Evolutionary conservation across 345 rosid species (phyloP).

Genomic region (Populus deltoides): DNA sequence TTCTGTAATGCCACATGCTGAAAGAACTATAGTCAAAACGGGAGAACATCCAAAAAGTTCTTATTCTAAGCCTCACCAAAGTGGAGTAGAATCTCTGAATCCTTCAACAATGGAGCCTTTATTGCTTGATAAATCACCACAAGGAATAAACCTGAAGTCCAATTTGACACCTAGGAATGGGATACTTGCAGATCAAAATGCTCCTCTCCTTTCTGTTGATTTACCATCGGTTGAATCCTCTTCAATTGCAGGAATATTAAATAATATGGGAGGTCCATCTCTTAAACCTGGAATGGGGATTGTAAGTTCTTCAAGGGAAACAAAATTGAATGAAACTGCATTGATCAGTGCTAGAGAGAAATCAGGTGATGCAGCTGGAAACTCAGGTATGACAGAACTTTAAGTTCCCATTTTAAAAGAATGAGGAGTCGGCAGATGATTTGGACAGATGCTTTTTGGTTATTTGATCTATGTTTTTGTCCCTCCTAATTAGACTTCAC

Average conservation of each 20-base stretch:
- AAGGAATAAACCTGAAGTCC: background rate
- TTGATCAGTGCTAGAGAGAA: background rate
- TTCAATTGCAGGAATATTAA: background rate
- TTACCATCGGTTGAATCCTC: background rate
- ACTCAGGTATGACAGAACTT: conserved; percentile 18
- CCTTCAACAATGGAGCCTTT: background rate
- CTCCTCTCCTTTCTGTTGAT: background rate
- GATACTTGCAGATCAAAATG: background rate
- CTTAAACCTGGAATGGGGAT: conserved; percentile 21
- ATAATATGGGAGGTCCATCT: background rate
- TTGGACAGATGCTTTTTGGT: background rate
- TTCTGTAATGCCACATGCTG: background rate
- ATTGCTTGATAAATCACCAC: background rate
- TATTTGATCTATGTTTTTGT: background rate
- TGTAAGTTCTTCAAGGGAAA: conserved; percentile 17
- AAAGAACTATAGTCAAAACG: background rate
- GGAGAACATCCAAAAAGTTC: conserved; percentile 16
- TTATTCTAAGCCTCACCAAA: conserved; percentile 19
- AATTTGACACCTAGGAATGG: background rate
- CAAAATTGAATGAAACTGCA: conserved; percentile 13
- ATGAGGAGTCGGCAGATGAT: background rate
- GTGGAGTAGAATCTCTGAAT: conserved; percentile 10
- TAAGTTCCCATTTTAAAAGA: background rate
- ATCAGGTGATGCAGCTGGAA: conserved; percentile 10
- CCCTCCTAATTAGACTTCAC: background rate